These are phyloP conservation scores for Spathaspora arborariae DNA, from an alignment of 805 yeast genomes.

Conservation along the genomic window DNA sequence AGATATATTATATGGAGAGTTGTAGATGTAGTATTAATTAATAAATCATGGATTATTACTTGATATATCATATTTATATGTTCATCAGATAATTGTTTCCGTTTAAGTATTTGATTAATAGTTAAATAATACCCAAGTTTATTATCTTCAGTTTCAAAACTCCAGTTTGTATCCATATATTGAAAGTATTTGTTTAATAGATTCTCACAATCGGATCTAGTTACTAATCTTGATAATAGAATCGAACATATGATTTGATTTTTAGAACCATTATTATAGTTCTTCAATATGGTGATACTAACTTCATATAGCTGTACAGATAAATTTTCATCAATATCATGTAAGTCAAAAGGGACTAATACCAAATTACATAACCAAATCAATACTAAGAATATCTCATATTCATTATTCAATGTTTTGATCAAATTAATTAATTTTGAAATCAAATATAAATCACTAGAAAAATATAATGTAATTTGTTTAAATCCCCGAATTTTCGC, in stretches of 20 bases:
- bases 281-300: constrained; percentile 26
- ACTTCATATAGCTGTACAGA: constrained; percentile 32
- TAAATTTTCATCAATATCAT: constrained; percentile 28
- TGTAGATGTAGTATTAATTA: constrained; percentile 10
- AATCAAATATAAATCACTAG: constrained; percentile 55
- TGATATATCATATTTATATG: constrained; percentile 12
- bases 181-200: constrained; percentile 18
- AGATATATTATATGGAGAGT: constrained; percentile 22
- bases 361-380: constrained; percentile 72
- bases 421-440: constrained; percentile 22
- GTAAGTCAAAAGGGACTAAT: constrained; percentile 70
- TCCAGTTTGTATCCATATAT: constrained; percentile 17
- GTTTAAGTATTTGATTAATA: constrained; percentile 35
- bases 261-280: constrained; percentile 46
- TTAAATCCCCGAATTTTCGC: constrained; percentile 67
- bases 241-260: constrained; percentile 53
- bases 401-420: constrained; percentile 12
- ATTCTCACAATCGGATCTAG: constrained; percentile 44
- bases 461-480: constrained; percentile 52
- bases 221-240: constrained; percentile 49
- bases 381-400: constrained; percentile 40
- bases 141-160: neutral
- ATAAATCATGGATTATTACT: constrained; percentile 15
- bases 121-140: constrained; percentile 40
- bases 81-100: constrained; percentile 1